These are phyloP conservation scores for Polyporus arcularius DNA, from an alignment of 768 basidiomycete species.

Conservation along the genomic window DNA sequence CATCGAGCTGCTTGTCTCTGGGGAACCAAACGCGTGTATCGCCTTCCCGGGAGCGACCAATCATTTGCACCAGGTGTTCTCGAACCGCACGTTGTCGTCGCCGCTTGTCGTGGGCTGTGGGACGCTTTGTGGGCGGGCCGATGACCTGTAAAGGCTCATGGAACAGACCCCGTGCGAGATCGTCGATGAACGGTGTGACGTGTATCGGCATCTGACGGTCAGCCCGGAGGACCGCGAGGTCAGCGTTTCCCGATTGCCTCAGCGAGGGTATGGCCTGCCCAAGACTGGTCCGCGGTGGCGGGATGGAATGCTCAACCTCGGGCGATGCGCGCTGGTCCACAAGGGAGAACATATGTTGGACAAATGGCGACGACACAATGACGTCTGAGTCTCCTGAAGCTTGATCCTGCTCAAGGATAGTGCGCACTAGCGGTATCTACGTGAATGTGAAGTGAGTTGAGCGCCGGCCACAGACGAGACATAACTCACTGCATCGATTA, in stretches of 20 bases:
- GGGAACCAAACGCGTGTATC: not conserved
- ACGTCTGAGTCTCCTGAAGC: not conserved
- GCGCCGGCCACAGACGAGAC: too few relatives aligned
- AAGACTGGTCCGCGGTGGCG: not conserved
- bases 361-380: not conserved
- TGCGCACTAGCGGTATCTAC: conserved; percentile 1
- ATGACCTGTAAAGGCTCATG: conserved; percentile 56
- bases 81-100: conserved; percentile 4
- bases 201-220: conserved; percentile 58
- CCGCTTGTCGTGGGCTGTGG: not conserved
- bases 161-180: conserved; percentile 52
- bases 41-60: not conserved
- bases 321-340: not conserved
- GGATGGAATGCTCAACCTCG: not conserved
- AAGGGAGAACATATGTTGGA: not conserved
- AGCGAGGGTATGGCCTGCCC: not conserved
- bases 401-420: not conserved
- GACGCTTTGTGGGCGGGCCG: conserved; percentile 41
- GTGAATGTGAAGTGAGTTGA: too few relatives aligned
- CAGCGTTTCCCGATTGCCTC: conserved; percentile 42
- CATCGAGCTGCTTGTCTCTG: conserved; percentile 3
- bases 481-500: conserved; percentile 1
- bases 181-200: conserved; percentile 62
- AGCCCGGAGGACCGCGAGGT: conserved; percentile 55
- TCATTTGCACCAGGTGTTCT: not conserved